Evolutionary conservation across 2,329 filamentous ascomycete species (phyloP).

Genomic region (Aspergillus udagawae): DNA sequence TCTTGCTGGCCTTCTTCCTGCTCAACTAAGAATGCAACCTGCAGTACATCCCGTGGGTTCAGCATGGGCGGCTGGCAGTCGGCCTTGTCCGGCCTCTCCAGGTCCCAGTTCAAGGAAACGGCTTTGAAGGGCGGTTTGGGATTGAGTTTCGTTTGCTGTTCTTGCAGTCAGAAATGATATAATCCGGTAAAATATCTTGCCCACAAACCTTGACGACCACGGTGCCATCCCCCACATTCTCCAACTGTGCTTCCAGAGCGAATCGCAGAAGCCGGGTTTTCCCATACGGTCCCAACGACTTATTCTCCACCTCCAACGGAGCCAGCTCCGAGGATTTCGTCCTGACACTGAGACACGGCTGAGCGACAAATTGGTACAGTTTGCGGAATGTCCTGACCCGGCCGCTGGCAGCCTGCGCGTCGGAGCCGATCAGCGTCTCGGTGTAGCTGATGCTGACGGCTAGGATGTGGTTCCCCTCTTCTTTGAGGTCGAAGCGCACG

Average conservation of each 20-base stretch:
- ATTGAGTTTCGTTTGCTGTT: constrained; percentile 45
- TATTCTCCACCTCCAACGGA: constrained; percentile 43
- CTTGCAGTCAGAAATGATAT: constrained; percentile 1
- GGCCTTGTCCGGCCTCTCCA: constrained; percentile 30
- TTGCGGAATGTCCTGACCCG: constrained; percentile 86
- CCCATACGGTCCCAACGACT: constrained; percentile 42
- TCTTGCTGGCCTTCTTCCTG: constrained; percentile 48
- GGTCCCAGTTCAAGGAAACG: constrained; percentile 54
- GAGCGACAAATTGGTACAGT: constrained; percentile 93
- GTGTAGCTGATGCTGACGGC: constrained; percentile 93
- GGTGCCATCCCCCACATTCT: constrained; percentile 83
- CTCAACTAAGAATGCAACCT: constrained; percentile 61
- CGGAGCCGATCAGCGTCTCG: constrained; percentile 61
- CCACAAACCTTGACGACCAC: constrained; percentile 67
- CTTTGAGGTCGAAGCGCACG: constrained; percentile 81
- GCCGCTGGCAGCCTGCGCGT: constrained; percentile 48
- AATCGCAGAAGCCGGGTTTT: constrained; percentile 50
- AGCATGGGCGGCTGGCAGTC: constrained; percentile 44
- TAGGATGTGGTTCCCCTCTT: constrained; percentile 90
- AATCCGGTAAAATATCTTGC: constrained; percentile 5
- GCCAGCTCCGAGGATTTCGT: constrained; percentile 74
- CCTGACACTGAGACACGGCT: constrained; percentile 81
- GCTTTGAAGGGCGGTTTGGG: constrained; percentile 52
- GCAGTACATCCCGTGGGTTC: constrained; percentile 60
- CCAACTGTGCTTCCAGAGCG: constrained; percentile 87